Base-by-base conservation (phyloP, 768 basidiomycete genomes). In the Fibroporia radiculosa region DNA sequence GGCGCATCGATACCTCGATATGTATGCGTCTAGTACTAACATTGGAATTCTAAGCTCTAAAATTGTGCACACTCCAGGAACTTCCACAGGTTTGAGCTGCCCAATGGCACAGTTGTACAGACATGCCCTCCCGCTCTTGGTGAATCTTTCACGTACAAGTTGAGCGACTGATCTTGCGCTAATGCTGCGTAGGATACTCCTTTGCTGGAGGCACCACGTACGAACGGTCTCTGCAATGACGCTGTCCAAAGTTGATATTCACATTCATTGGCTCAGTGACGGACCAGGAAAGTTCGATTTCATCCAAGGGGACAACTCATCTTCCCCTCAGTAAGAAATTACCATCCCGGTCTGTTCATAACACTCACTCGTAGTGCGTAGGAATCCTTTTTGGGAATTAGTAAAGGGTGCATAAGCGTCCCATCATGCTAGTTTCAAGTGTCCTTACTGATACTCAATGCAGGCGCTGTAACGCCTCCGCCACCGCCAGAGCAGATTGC, bases 201-300 rank as follows among this genome's bases (percentile, higher is more conserved):
- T 89, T 89, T 52, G 86, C 84, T 13, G 85, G 83, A 37, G 86
- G 86, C 59, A 88, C 84, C 23, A 86, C 84, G 83, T 84, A 47
- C 62, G 75, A 62, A 5, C 11, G 13, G 18, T 13, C 11, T 31
- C 14, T 14, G 18, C 31, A 1, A 14, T 12, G 13, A 23, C 14
- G 8, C 40, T 32, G 14, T 13, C 11, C 26, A 19, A 27, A 38
- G 19, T 42, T 41, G 26, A 48, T 35, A 16, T 32, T 33, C 16
- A n/a, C 19, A 14, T 37, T 27, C n/a, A n/a, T n/a, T n/a, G n/a
- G n/a, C n/a, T n/a, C 50, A 81, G 80, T n/a, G 86, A 89, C 61
- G 85, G 87, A 0, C 85, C 87, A 3, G 87, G 87, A 16, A 75
- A 77, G 1, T 79, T 88, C 49, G 83, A 87, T 60, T 90, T 88